phyloP scores from a whole-genome alignment of 139 green algal genomes.

The Coelastrella sp. region DNA sequence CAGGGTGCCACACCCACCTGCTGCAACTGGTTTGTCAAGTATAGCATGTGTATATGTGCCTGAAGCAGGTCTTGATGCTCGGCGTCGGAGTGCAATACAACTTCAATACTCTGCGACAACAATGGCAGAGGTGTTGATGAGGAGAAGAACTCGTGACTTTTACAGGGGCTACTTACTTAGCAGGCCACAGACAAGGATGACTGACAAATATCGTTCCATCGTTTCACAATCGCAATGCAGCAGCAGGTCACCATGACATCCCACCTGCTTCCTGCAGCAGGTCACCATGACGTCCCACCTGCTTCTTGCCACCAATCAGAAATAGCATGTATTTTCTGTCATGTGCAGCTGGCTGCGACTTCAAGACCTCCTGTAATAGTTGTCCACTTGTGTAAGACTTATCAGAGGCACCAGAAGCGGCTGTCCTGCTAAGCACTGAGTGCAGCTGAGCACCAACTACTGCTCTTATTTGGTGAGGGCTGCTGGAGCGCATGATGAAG shows the following conservation, averaged over 20 bases:
- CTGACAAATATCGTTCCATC: no score
- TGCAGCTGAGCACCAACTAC: conserved; percentile 32
- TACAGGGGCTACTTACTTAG: not conserved
- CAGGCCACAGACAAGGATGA: not conserved
- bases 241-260: not conserved
- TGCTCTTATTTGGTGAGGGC: not conserved
- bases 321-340: conserved; percentile 6
- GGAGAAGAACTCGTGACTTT: not conserved
- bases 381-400: conserved; percentile 10
- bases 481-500: not conserved
- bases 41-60: conserved; percentile 50
- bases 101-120: conserved; percentile 13
- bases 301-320: not conserved
- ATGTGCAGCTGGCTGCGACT: conserved; percentile 8
- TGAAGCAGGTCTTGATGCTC: conserved; percentile 22
- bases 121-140: not conserved
- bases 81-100: conserved; percentile 34
- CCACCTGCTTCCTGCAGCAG: not conserved
- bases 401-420: conserved; percentile 33
- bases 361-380: not conserved
- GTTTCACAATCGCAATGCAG: not conserved
- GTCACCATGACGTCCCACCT: not conserved
- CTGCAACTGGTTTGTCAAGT: not conserved
- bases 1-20: not conserved
- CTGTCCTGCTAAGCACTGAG: conserved; percentile 32